A percentile compares a stretch with the other conserved stretches of the same genome.
Conservation (phyloP, 1,139 yeast species). For the Blastobotrys proliferans region DNA sequence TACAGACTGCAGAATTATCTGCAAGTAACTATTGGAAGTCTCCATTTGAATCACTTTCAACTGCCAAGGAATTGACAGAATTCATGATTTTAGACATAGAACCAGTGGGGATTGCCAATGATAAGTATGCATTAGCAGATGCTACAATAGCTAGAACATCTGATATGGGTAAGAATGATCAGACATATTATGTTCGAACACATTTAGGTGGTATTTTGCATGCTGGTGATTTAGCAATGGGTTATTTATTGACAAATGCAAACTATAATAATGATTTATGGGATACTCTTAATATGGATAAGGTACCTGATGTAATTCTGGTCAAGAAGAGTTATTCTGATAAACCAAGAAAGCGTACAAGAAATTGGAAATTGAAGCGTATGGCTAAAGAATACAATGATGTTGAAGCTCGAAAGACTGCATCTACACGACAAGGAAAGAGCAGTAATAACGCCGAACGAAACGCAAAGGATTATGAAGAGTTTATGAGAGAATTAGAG, state of each 20-base stretch:
- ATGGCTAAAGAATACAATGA: conserved; percentile 96
- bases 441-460: conserved; percentile 65
- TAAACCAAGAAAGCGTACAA: conserved; percentile 63
- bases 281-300: conserved; percentile 62
- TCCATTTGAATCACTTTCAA: conserved; percentile 75
- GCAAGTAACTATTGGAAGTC: conserved; percentile 75
- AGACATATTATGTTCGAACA: conserved; percentile 75
- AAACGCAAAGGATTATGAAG: conserved; percentile 88
- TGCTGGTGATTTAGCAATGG: conserved; percentile 94
- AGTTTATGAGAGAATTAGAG: conserved; percentile 77
- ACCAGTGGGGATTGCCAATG: conserved; percentile 76
- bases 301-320: conserved; percentile 74
- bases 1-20: conserved; percentile 72
- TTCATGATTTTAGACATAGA: conserved; percentile 92
- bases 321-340: conserved; percentile 91
- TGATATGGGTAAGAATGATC: conserved; percentile 83
- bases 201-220: conserved; percentile 93
- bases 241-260: conserved; percentile 78
- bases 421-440: conserved; percentile 47
- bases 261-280: conserved; percentile 86
- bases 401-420: conserved; percentile 27
- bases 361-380: conserved; percentile 93
- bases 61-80: conserved; percentile 72
- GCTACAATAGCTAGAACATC: conserved; percentile 84
- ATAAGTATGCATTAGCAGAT: conserved; percentile 83